Percentiles rank a stretch among this genome's conserved stretches.
These are phyloP conservation scores for Huntiella moniliformis DNA, from an alignment of 2,329 filamentous ascomycete genomes.

Conservation along the genomic window DNA sequence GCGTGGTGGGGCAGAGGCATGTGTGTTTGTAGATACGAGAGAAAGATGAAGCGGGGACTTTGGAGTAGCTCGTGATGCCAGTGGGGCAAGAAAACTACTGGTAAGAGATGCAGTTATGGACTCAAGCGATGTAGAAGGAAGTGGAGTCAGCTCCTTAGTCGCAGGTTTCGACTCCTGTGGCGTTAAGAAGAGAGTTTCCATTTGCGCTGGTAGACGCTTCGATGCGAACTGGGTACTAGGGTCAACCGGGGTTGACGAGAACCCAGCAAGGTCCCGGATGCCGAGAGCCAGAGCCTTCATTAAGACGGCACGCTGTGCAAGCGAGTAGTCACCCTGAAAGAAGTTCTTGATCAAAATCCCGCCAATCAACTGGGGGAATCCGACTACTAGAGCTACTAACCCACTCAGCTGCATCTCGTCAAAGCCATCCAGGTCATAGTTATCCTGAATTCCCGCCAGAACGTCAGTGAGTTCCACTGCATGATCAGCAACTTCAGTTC, in stretches of 20 bases:
- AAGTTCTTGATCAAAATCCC: slow-evolving; percentile 71
- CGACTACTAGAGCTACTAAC: slow-evolving; percentile 64
- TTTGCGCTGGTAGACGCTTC: slow-evolving; percentile 53
- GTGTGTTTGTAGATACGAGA: slow-evolving; percentile 59
- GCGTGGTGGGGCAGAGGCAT: slow-evolving; percentile 24
- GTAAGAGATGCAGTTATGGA: slow-evolving; percentile 49
- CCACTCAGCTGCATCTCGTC: slow-evolving; percentile 56
- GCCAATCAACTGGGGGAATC: slow-evolving; percentile 58
- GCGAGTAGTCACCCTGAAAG: slow-evolving; percentile 80
- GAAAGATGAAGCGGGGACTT: slow-evolving; percentile 66
- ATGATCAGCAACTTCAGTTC: slow-evolving; percentile 72
- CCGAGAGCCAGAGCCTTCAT: slow-evolving; percentile 67
- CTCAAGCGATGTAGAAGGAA: slow-evolving; percentile 43
- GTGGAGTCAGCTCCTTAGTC: slow-evolving; percentile 27
- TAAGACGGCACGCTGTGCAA: slow-evolving; percentile 65
- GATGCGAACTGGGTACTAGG: slow-evolving; percentile 49
- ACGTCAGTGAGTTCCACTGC: slow-evolving; percentile 60
- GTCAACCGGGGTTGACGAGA: slow-evolving; percentile 38
- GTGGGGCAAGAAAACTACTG: slow-evolving; percentile 55
- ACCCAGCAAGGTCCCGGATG: slow-evolving; percentile 68
- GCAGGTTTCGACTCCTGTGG: slow-evolving; percentile 3
- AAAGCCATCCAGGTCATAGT: slow-evolving; percentile 65
- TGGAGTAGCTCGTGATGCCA: slow-evolving; percentile 69
- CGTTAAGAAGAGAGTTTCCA: slow-evolving; percentile 51
- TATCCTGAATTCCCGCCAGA: slow-evolving; percentile 66